Evolutionary conservation across 2,329 filamentous ascomycete species (phyloP).

Genomic region (Helotiales sp.): DNA sequence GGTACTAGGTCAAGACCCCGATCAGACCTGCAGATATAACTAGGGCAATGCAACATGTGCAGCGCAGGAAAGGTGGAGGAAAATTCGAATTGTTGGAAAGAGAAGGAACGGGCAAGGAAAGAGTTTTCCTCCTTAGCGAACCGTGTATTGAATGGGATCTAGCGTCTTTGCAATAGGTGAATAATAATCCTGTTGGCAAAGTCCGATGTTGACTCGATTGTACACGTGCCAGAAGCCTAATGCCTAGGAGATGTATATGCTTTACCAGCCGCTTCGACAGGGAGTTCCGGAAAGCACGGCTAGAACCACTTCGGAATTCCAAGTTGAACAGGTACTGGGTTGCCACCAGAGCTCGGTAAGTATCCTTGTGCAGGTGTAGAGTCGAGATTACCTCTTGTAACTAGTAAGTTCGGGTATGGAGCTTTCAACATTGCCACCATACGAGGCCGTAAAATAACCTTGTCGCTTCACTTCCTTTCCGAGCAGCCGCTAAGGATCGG

Average conservation of each 20-base stretch:
- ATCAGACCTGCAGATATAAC: background rate
- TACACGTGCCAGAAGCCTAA: too few species aligned
- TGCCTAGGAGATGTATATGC: too few species aligned
- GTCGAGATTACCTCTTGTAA: too few species aligned
- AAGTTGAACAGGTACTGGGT: too few species aligned
- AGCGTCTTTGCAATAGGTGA: too few species aligned
- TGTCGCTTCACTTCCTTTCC: background rate
- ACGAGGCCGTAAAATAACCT: background rate
- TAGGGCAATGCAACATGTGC: background rate
- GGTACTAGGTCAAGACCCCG: background rate
- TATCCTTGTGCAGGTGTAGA: too few species aligned
- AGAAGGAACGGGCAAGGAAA: background rate
- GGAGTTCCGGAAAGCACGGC: too few species aligned
- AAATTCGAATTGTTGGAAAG: background rate
- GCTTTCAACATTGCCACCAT: background rate
- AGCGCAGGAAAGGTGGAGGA: background rate
- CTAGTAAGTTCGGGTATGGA: background rate
- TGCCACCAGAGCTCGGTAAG: too few species aligned
- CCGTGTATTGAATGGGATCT: background rate
- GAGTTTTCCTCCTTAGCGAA: background rate
- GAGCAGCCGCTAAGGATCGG: background rate
- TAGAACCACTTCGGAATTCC: too few species aligned
- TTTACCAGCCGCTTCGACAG: too few species aligned
- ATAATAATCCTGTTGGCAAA: too few species aligned
- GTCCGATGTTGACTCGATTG: too few species aligned